Percentiles rank a stretch among this genome's conserved stretches.
phyloP scores from a whole-genome alignment of 441 rosid genomes.

The Gossypium gossypioides region DNA sequence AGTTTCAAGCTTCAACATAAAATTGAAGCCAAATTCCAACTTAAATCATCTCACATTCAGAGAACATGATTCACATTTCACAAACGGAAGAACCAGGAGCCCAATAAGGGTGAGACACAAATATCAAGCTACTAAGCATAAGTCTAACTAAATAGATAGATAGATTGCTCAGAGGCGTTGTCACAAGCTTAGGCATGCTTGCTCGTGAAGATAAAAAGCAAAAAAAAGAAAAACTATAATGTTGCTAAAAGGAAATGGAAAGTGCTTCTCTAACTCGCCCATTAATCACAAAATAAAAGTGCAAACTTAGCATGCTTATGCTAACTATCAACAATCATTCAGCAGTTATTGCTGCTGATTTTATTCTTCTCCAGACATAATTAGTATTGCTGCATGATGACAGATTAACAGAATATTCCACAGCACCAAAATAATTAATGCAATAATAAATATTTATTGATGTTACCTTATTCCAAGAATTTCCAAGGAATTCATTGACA shows the following conservation, averaged over 20 bases:
- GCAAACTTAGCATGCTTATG: not conserved
- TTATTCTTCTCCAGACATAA: constrained; percentile 5
- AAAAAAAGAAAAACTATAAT: not conserved
- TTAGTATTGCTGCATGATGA: not conserved
- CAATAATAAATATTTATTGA: not conserved
- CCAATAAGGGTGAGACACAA: not conserved
- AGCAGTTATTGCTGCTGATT: not conserved
- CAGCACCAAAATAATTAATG: not conserved
- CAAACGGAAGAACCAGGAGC: not conserved
- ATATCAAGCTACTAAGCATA: not conserved
- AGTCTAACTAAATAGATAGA: not conserved
- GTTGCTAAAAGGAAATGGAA: not conserved
- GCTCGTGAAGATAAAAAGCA: not conserved
- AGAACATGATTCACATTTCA: not conserved
- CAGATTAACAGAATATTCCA: not conserved
- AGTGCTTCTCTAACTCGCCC: not conserved
- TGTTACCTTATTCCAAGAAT: constrained; percentile 78
- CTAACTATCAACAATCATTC: not conserved
- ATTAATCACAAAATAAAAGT: not conserved
- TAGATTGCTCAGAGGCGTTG: not conserved
- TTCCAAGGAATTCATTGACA: constrained; percentile 88
- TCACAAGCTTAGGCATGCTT: constrained; percentile 10
- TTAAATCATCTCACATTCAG: not conserved
- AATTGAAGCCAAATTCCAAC: not conserved
- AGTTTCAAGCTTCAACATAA: constrained; percentile 9